Evolutionary conservation across 192 early-diverging fungal species (phyloP).

Genomic region (Entophlyctis luteolus): DNA sequence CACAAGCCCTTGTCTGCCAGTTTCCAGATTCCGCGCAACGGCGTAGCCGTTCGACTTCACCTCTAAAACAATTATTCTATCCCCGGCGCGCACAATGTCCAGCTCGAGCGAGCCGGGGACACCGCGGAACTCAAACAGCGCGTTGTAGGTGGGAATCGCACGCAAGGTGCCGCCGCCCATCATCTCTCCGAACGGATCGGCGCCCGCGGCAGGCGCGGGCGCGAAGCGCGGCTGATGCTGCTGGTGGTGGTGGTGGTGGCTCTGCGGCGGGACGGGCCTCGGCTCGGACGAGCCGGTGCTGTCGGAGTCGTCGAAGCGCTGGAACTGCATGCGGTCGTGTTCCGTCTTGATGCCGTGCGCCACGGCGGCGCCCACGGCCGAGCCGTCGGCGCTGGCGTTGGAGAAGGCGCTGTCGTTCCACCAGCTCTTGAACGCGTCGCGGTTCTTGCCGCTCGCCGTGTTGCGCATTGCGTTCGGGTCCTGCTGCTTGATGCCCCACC

Average conservation of each 20-base stretch:
- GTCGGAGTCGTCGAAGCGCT: constrained; percentile 8
- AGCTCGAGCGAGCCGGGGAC: background rate
- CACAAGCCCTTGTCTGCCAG: constrained; percentile 15
- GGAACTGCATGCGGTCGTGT: constrained; percentile 8
- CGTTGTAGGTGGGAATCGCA: constrained; percentile 4
- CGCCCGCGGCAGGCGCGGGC: background rate
- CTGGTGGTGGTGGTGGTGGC: background rate
- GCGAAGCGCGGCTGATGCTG: background rate
- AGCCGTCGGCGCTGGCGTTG: background rate
- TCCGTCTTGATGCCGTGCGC: background rate
- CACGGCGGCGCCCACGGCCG: background rate
- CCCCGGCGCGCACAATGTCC: constrained; percentile 11
- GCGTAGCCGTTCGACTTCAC: constrained; percentile 6
- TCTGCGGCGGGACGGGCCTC: background rate
- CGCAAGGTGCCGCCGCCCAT: background rate
- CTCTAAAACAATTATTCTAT: constrained; percentile 15
- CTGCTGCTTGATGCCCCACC: constrained; percentile 2
- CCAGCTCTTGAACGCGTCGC: background rate
- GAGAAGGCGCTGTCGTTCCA: background rate
- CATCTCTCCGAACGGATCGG: constrained; percentile 20
- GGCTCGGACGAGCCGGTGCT: background rate
- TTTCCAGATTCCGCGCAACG: constrained; percentile 12
- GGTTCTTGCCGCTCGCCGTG: background rate
- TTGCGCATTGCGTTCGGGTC: constrained; percentile 6
- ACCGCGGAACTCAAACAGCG: constrained; percentile 15